A percentile compares a stretch with the other conserved stretches of the same genome.
These are phyloP conservation scores for Panellus pusillus DNA, from an alignment of 768 basidiomycete genomes.

Conservation along the genomic window DNA sequence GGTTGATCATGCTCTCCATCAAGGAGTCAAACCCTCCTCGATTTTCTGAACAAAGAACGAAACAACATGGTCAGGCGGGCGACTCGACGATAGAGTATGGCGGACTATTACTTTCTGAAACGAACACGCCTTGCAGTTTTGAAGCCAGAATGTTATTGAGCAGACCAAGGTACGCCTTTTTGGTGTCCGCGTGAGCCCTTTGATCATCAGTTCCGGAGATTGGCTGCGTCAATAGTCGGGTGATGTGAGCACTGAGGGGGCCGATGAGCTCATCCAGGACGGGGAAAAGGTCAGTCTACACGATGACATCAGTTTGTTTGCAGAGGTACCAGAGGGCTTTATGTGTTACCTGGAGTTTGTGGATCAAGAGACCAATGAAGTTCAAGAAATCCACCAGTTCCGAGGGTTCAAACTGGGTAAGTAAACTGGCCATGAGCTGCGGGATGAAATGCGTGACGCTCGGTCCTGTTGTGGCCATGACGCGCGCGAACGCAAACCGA, in stretches of 20 bases:
- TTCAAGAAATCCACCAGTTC: constrained; percentile 95
- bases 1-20: constrained; percentile 68
- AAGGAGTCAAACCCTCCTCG: constrained; percentile 69
- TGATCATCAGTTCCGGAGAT: constrained; percentile 86
- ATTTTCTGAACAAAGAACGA: constrained; percentile 31
- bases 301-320: background rate
- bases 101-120: constrained; percentile 66
- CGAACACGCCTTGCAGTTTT: constrained; percentile 81
- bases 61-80: no score
- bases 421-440: constrained; percentile 84
- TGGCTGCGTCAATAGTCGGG: constrained; percentile 75
- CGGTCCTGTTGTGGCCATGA: constrained; percentile 86
- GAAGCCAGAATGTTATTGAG: constrained; percentile 79
- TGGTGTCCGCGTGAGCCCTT: constrained; percentile 74
- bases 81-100: no score
- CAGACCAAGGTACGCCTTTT: constrained; percentile 84
- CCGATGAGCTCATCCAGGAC: constrained; percentile 90
- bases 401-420: constrained; percentile 87
- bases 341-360: constrained; percentile 76
- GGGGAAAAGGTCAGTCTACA: constrained; percentile 78
- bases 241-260: constrained; percentile 83
- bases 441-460: constrained; percentile 87
- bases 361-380: constrained; percentile 88
- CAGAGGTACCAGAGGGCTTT: background rate
- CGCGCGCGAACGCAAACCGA: constrained; percentile 89